A percentile compares a stretch with the other conserved stretches of the same genome.
phyloP scores from a whole-genome alignment of 768 basidiomycete genomes.

The Macrolepiota dolichaula region DNA sequence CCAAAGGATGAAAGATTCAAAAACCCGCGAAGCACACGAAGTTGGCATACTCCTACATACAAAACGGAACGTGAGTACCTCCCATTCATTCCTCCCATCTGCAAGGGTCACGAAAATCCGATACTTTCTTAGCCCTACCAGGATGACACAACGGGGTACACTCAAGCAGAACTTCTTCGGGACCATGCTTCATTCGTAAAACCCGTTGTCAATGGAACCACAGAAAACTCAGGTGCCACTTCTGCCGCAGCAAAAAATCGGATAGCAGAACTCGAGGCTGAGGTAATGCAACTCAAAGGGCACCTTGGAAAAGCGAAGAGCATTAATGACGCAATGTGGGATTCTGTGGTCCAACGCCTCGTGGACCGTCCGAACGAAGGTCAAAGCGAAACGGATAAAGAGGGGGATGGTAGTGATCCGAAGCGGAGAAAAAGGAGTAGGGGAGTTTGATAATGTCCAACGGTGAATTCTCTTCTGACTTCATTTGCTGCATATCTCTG shows the following conservation, averaged over 20 bases:
- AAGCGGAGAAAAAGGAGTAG: slow-evolving; percentile 23
- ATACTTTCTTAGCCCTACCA: slow-evolving; percentile 21
- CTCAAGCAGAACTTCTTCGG: slow-evolving; percentile 51
- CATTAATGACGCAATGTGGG: slow-evolving; percentile 96
- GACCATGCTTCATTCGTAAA: slow-evolving; percentile 69
- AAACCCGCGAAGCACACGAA: slow-evolving; percentile 67
- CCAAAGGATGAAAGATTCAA: slow-evolving; percentile 68
- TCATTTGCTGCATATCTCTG: neutral
- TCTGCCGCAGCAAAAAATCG: slow-evolving; percentile 45
- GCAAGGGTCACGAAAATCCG: neutral
- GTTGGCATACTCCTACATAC: slow-evolving; percentile 58
- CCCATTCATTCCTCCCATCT: neutral
- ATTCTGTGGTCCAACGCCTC: slow-evolving; percentile 67
- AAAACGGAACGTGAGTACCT: slow-evolving; percentile 36
- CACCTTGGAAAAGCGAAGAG: slow-evolving; percentile 82
- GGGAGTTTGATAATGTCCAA: slow-evolving; percentile 13
- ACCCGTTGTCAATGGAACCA: slow-evolving; percentile 26
- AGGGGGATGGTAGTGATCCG: slow-evolving; percentile 12
- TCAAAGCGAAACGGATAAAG: slow-evolving; percentile 17
- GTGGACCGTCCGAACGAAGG: slow-evolving; percentile 26
- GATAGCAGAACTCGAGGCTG: slow-evolving; percentile 67
- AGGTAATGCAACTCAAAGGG: slow-evolving; percentile 61
- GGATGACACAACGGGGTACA: slow-evolving; percentile 37
- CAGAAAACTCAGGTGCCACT: slow-evolving; percentile 11
- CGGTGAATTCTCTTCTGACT: neutral